Base-by-base conservation (phyloP, 73 alveolate species). In the Paramecium biaurelia region DNA sequence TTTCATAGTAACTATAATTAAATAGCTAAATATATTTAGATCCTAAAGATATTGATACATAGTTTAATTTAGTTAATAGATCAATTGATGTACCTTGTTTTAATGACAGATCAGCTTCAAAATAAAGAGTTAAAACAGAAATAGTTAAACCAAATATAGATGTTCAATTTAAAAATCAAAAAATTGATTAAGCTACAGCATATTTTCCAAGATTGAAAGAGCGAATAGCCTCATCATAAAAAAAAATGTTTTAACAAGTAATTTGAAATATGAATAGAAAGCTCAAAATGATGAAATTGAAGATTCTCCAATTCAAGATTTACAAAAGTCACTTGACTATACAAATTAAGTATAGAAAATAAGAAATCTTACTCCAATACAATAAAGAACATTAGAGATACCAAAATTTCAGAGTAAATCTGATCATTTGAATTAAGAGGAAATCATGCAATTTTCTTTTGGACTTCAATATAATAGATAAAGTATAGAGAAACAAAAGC, bases 401-500 rank as follows among this genome's bases (percentile, higher is more conserved):
- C 45, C 43, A 3, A 63, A 63, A 26, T 63, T 18, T 63, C 28
- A 63, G 11, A 63, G 84, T 34, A 63, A 30, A 32, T 63, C 84
- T 2, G 84, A 63, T 63, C 84, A 63, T 9, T 24, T 63, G 26
- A 63, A 63, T 26, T 63, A 72, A 35, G 86, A 72, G 8, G 86
- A 72, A 35, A 32, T 38, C 14, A 72, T 72, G 86, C 58, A 72
- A 23, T 72, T 72, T 10, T 72, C 86, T n/a, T 72, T 72, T 72
- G 86, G 86, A 5, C 28, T 72, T 12, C 38, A 72, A 72, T 72
- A 72, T 10, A 72, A 72, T 72, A 72, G 58, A 11, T 11, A 28
- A 67, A 63, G 84, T 9, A 63, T 26, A 1, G 84, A 63, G 24
- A 63, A 63, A 26, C 26, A 12, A 24, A 63, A 18, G 6, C n/a